Evolutionary conservation across 139 green algal genomes (phyloP).

Genomic region (Volvox africanus): DNA sequence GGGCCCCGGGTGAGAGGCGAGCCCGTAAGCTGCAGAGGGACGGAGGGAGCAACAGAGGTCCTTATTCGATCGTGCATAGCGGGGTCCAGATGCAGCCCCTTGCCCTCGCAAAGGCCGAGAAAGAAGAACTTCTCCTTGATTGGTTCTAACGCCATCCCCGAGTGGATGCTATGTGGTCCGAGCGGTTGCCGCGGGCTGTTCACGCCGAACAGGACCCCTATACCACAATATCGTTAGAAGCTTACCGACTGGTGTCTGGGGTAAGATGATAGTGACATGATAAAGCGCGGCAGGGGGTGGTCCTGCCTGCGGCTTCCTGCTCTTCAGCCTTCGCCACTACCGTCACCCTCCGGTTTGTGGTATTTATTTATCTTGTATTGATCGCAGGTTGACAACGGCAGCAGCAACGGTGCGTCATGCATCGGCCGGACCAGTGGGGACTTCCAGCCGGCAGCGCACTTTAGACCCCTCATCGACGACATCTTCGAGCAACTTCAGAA

Average conservation of each 20-base stretch:
- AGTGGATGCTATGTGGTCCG: too few species aligned
- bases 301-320: background rate
- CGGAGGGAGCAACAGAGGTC: too few species aligned
- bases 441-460: constrained; percentile 88
- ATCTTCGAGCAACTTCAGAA: constrained; percentile 71
- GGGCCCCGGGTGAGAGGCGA: constrained; percentile 70
- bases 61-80: too few species aligned
- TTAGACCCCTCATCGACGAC: constrained; percentile 85
- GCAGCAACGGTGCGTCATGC: background rate
- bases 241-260: background rate
- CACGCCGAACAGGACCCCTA: background rate
- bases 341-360: background rate
- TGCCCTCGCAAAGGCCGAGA: too few species aligned
- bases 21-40: too few species aligned
- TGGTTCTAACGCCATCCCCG: too few species aligned
- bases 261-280: too few species aligned
- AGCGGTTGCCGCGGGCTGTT: too few species aligned
- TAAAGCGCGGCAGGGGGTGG: background rate
- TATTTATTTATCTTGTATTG: too few species aligned
- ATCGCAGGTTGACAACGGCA: background rate
- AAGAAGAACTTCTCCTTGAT: too few species aligned
- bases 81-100: too few species aligned
- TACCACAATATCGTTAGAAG: background rate
- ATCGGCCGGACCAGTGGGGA: background rate
- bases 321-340: background rate